These are phyloP conservation scores for Phytophthora brassicae DNA, from an alignment of 352 stramenopile species.

Conservation along the genomic window DNA sequence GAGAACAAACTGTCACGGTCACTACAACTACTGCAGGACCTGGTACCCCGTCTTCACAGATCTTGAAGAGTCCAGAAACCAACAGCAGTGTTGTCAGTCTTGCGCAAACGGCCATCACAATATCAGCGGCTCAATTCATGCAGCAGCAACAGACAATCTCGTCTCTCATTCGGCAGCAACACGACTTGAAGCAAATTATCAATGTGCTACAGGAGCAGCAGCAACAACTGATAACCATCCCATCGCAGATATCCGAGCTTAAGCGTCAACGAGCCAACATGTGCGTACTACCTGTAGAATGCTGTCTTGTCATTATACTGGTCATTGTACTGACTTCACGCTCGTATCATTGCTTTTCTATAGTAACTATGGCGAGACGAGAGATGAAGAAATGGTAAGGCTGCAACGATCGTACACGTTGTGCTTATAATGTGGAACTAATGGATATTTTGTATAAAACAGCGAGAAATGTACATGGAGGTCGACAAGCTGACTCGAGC, in stretches of 20 bases:
- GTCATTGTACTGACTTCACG: background rate
- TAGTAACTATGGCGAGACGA: conserved; percentile 30
- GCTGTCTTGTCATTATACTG: background rate
- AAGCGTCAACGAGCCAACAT: conserved; percentile 51
- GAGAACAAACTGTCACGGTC: conserved; percentile 7
- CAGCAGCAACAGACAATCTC: conserved; percentile 85
- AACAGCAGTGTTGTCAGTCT: conserved; percentile 20
- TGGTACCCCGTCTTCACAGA: conserved; percentile 14
- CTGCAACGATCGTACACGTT: background rate
- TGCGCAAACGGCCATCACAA: conserved; percentile 62
- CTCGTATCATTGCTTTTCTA: conserved; percentile 4
- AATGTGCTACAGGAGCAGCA: conserved; percentile 75
- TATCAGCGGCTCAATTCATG: conserved; percentile 71
- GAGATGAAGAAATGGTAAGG: conserved; percentile 61
- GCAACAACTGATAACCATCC: conserved; percentile 73
- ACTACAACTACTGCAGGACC: conserved; percentile 9
- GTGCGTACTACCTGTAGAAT: conserved; percentile 27
- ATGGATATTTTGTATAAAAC: background rate
- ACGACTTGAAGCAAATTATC: conserved; percentile 85
- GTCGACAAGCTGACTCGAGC: conserved; percentile 53
- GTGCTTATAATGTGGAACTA: background rate
- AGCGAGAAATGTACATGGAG: conserved; percentile 66
- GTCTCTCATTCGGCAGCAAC: conserved; percentile 76
- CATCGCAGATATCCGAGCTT: conserved; percentile 65
- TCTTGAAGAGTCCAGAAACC: conserved; percentile 15